These are phyloP conservation scores for Heterobasidion parviporum DNA, from an alignment of 1,284 basidiomycete genomes.

Conservation along the genomic window DNA sequence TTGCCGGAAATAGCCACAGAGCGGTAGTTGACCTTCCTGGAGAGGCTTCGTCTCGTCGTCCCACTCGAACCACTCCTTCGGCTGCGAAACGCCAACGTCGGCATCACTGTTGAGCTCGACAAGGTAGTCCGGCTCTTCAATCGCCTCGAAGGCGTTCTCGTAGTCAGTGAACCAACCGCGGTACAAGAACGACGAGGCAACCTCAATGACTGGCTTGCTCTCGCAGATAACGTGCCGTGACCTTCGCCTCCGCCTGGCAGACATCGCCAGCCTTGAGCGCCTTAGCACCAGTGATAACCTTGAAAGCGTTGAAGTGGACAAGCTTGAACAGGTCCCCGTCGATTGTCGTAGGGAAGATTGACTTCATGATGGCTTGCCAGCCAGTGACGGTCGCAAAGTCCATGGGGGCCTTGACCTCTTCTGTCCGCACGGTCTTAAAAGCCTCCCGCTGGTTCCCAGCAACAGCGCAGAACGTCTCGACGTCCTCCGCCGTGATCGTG, in stretches of 20 bases:
- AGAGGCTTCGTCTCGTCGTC: constrained; percentile 77
- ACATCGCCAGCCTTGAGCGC: constrained; percentile 82
- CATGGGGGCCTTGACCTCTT: constrained; percentile 83
- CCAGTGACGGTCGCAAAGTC: constrained; percentile 94
- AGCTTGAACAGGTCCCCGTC: constrained; percentile 93
- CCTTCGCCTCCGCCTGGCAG: constrained; percentile 84
- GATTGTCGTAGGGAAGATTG: constrained; percentile 88
- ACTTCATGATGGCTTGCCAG: constrained; percentile 86
- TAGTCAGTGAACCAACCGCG: constrained; percentile 92
- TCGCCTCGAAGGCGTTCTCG: constrained; percentile 91
- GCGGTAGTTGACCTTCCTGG: constrained; percentile 73
- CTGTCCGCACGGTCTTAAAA: constrained; percentile 74
- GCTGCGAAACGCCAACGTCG: constrained; percentile 83
- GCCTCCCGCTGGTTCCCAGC: constrained; percentile 89
- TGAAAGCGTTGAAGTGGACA: constrained; percentile 97
- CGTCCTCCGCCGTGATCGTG: constrained; percentile 63
- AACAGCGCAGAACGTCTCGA: constrained; percentile 90
- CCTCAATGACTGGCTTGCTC: constrained; percentile 82
- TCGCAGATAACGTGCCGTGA: constrained; percentile 80
- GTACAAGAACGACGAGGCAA: constrained; percentile 93
- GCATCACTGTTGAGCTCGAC: constrained; percentile 75
- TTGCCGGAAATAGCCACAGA: constrained; percentile 80
- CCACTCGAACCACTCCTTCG: constrained; percentile 99
- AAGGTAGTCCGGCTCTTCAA: constrained; percentile 83
- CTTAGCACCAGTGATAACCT: constrained; percentile 70